These are phyloP conservation scores for Gossypium sturtianum DNA, from an alignment of 345 rosid species.

Conservation along the genomic window DNA sequence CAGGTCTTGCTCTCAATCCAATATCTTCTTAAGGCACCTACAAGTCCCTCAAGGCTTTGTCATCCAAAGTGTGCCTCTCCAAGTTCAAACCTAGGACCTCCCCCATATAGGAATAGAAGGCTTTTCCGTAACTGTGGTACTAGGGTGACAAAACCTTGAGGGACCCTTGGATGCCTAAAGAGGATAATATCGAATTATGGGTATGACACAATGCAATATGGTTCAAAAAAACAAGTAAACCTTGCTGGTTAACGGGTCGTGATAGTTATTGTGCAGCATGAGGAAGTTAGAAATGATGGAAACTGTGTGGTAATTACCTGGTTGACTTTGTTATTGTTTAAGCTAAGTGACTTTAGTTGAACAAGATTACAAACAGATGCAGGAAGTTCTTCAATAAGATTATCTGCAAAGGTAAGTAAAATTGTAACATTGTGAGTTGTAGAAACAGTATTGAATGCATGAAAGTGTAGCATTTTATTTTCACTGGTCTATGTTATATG, in stretches of 20 bases:
- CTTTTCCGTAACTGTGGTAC: not conserved
- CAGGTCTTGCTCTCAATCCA: not conserved
- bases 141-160: not conserved
- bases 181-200: not conserved
- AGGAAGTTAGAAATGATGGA: constrained; percentile 1
- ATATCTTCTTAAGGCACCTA: not conserved
- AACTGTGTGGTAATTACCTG: constrained; percentile 39
- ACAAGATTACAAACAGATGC: constrained; percentile 69
- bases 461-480: not conserved
- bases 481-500: not conserved
- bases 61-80: not conserved
- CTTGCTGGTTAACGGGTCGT: not conserved
- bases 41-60: not conserved
- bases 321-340: constrained; percentile 63
- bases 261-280: not conserved
- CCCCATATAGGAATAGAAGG: not conserved
- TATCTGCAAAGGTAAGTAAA: constrained; percentile 56
- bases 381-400: constrained; percentile 71
- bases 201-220: not conserved
- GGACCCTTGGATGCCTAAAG: not conserved
- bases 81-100: not conserved
- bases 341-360: constrained; percentile 71
- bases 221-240: not conserved
- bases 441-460: not conserved
- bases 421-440: constrained; percentile 15